Base-by-base conservation (phyloP, 139 green algal genomes). In the Zygnema cylindricum region DNA sequence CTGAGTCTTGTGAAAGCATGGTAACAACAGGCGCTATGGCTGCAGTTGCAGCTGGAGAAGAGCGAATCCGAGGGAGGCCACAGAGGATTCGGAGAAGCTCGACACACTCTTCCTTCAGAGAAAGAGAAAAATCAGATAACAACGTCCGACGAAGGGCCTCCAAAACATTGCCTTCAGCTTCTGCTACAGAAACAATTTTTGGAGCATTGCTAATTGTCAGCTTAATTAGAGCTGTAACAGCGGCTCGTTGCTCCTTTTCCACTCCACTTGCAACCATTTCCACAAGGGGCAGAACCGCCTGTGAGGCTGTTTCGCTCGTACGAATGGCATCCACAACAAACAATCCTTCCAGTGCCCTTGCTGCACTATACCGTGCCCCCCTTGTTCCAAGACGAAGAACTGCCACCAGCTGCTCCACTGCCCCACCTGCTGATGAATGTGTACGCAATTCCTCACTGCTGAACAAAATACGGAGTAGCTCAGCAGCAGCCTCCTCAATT, bases 401-500 rank as follows among this genome's bases (percentile, higher is more conserved):
- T 57, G 36, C 83, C 33, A 88, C 83, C 1, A 88, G 83, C 83
- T 88, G 83, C 69, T 88, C 83, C 83, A 88, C 76, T 22, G 83
- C 57, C 43, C n/a, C 83, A n/a, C 32, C 33, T 23, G 69, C 83
- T 1, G 83, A 39, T 22, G 83, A 42, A 49, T 88, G 83, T 33
- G 36, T n/a, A 30, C 83, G 83, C 43, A 88, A 39, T 22, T 88
- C 69, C 35, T 88, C 83, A 39, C 32, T 77, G 40, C 25, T 39
- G 32, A 85, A 85, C 23, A 88, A 30, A 36, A 86, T 79, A 2
- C 54, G n/a, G 42, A 78, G 54, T 23, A 88, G 69, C 83, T 78
- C 40, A 21, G 54, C 69, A 36, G 69, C 83, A 38, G 83, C 83
- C 32, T 83, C 83, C 83, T 88, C 83, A 36, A 88, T 85, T 22